Evolutionary conservation across 768 basidiomycete genomes (phyloP).

Genomic region (Strobilomyces echinocephalus): DNA sequence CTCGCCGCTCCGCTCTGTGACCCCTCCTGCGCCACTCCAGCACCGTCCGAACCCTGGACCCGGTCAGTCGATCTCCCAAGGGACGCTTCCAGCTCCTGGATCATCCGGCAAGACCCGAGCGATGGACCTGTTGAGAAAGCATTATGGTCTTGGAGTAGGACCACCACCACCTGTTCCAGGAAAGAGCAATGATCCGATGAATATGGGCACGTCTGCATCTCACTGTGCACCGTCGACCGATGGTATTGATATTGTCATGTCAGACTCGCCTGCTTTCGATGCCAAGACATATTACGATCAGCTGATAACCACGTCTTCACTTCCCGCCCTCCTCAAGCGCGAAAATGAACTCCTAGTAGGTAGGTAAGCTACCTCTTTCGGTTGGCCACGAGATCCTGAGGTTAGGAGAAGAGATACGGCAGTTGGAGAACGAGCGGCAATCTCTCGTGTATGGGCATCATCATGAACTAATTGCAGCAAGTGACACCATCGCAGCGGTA

Average conservation of each 20-base stretch:
- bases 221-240: neutral
- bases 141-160: conserved; percentile 81
- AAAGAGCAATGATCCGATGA: conserved; percentile 70
- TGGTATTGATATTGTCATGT: conserved; percentile 1
- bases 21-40: conserved; percentile 27
- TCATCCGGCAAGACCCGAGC: conserved; percentile 51
- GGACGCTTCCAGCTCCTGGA: conserved; percentile 26
- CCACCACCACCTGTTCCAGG: conserved; percentile 59
- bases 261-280: conserved; percentile 80
- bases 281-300: conserved; percentile 83
- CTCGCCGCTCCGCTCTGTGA: conserved; percentile 44
- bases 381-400: conserved; percentile 2
- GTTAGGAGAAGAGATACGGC: conserved; percentile 63
- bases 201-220: conserved; percentile 50
- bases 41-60: conserved; percentile 14
- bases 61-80: conserved; percentile 22
- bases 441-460: conserved; percentile 94
- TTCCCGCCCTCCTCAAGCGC: conserved; percentile 66
- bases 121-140: conserved; percentile 74
- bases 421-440: conserved; percentile 84
- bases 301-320: conserved; percentile 73
- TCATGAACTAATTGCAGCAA: conserved; percentile 90
- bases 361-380: conserved; percentile 38
- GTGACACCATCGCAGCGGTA: conserved; percentile 85
- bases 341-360: conserved; percentile 79